Conservation (phyloP, 805 yeast genomes). For the Kodamaea lidongshanica region DNA sequence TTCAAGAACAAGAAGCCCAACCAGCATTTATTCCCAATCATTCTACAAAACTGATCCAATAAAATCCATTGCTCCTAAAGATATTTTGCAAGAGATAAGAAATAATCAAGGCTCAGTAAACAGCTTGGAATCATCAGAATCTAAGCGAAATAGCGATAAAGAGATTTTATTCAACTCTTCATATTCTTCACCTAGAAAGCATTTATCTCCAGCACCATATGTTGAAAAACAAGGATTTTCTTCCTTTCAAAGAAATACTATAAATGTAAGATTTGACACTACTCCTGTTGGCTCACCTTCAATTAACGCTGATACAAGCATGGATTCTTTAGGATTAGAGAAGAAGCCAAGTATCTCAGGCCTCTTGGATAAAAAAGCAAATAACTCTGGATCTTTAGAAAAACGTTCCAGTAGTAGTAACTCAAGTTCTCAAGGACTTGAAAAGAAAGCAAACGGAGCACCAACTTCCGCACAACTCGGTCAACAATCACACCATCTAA, state of each 20-base stretch:
- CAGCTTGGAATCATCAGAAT: no score
- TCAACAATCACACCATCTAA: conserved; percentile 12
- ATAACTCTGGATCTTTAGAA: conserved; percentile 7
- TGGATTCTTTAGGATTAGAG: conserved; percentile 8
- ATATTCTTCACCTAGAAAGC: conserved; percentile 50
- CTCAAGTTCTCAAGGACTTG: conserved; percentile 1
- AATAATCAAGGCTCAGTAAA: no score
- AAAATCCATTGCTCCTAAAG: conserved; percentile 42
- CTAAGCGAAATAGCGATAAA: no score
- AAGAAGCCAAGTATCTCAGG: conserved; percentile 19
- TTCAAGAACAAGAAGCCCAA: conserved; percentile 25
- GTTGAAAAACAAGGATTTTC: conserved; percentile 49
- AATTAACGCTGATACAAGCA: conserved; percentile 10
- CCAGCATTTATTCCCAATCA: conserved; percentile 14
- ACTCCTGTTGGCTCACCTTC: conserved; percentile 11
- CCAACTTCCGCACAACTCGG: conserved; percentile 3
- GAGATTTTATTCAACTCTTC: conserved; percentile 16
- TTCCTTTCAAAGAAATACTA: conserved; percentile 51
- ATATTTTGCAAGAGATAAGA: conserved; percentile 29
- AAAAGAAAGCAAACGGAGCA: conserved; percentile 7
- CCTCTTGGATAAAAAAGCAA: no score
- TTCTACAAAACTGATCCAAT: conserved; percentile 11
- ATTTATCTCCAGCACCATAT: conserved; percentile 48
- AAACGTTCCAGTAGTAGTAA: conserved; percentile 3
- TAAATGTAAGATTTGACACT: conserved; percentile 12